A percentile compares a stretch with the other conserved stretches of the same genome.
phyloP scores from a whole-genome alignment of 2,329 filamentous ascomycete species.

The Aspergillus sp. region DNA sequence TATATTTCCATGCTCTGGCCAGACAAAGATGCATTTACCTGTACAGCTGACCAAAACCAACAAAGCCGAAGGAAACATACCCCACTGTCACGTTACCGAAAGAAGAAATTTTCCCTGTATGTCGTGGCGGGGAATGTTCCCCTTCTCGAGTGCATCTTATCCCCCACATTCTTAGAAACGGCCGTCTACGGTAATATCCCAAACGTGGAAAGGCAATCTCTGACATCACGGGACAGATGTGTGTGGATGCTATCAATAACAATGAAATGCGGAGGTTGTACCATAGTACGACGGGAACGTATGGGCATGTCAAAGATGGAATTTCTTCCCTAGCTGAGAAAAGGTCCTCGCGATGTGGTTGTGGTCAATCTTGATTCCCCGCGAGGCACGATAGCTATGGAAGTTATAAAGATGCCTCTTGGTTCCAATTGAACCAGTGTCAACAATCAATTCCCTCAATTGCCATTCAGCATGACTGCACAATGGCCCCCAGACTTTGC shows the following conservation, averaged over 20 bases:
- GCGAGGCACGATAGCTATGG: too few relatives aligned
- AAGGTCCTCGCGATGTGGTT: too few relatives aligned
- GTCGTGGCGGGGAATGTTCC: neutral
- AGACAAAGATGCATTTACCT: neutral
- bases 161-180: neutral
- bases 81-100: conserved; percentile 1
- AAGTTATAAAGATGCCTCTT: neutral
- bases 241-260: too few relatives aligned
- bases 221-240: neutral
- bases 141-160: neutral
- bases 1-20: too few relatives aligned
- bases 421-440: neutral
- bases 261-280: too few relatives aligned
- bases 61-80: conserved; percentile 6
- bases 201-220: neutral
- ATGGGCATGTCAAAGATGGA: too few relatives aligned
- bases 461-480: neutral
- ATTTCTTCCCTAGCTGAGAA: too few relatives aligned
- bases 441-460: neutral
- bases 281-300: too few relatives aligned
- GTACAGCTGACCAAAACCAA: neutral
- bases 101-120: neutral
- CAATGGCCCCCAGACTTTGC: conserved; percentile 3
- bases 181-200: neutral
- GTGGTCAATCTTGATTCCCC: too few relatives aligned